Base-by-base conservation (phyloP, 805 yeast genomes). In the Myxozyma neglecta region DNA sequence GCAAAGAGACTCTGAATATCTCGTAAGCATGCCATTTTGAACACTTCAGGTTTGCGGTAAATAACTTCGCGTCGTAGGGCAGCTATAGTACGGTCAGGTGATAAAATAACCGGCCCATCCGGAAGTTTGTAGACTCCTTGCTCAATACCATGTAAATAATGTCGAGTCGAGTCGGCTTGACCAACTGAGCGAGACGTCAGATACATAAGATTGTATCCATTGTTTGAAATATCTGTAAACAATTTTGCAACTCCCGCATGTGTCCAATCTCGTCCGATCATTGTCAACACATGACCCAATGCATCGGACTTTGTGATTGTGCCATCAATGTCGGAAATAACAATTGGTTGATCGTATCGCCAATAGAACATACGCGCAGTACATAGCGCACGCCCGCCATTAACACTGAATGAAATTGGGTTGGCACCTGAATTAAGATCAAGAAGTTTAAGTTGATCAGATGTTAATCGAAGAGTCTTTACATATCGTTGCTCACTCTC, bases 291-390 rank as follows among this genome's bases (percentile, higher is more conserved):
- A 75, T 94, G 99, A 2, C 99, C 99, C 70, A 94, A 78, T 0
- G 99, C 99, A 77, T 94, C 99, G 0, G 97, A 91, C 74, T 91
- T 92, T 16, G 99, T 94, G 67, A 94, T 94, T 1, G 99, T 94
- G 16, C 99, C 99, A 74, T 94, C 99, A 61, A 94, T 94, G 76
- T 94, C 99, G 8, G 97, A 90, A 32, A 94, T 93, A 6, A 94
- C 99, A 46, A 94, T 88, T 1, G 98, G 97, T 0, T 87, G 86
- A 60, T 85, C 80, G 67, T 86, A 81, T 66, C 85, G 85, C 99
- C 99, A 94, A 45, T 90, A 80, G 70, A 81, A 93, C 57, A 94
- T 78, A 67, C 87, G 84, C 0, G 97, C 85, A 10, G 77, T 79
- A 10, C 93, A 83, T 37, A 85, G 79, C 1, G 97, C 90, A 66